Percentiles rank a stretch among this genome's conserved stretches.
Conservation (phyloP, 2,329 filamentous ascomycete species). For the Emergomyces pasteurianus region DNA sequence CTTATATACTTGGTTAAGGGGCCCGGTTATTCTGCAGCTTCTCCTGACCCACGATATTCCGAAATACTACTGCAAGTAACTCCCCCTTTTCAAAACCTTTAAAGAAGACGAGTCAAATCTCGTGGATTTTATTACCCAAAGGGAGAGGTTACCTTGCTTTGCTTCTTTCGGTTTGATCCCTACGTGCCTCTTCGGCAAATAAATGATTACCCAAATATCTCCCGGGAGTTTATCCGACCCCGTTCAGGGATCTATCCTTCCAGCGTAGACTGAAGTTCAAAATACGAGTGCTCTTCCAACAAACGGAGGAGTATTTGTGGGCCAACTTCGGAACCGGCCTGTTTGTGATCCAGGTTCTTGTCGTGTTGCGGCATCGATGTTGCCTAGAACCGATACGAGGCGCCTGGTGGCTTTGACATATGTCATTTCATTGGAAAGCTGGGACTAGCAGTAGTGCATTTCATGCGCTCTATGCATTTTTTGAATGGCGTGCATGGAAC, state of each 20-base stretch:
- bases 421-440: neutral
- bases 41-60: neutral
- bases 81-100: too few species aligned
- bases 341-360: too few species aligned
- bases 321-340: neutral
- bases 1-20: neutral
- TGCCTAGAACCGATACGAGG: neutral
- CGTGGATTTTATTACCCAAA: too few species aligned
- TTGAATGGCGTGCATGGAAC: too few species aligned
- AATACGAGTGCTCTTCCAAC: neutral
- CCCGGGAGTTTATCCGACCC: too few species aligned
- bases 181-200: neutral
- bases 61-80: neutral
- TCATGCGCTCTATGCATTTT: too few species aligned
- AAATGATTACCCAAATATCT: too few species aligned
- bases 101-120: too few species aligned
- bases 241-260: too few species aligned
- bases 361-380: neutral
- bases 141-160: too few species aligned
- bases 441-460: neutral
- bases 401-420: neutral
- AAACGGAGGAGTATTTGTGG: neutral
- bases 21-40: neutral
- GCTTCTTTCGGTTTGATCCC: neutral
- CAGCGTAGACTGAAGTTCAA: too few species aligned